Conservation (phyloP, 1,139 yeast genomes). For the Meyerozyma guilliermondii region DNA sequence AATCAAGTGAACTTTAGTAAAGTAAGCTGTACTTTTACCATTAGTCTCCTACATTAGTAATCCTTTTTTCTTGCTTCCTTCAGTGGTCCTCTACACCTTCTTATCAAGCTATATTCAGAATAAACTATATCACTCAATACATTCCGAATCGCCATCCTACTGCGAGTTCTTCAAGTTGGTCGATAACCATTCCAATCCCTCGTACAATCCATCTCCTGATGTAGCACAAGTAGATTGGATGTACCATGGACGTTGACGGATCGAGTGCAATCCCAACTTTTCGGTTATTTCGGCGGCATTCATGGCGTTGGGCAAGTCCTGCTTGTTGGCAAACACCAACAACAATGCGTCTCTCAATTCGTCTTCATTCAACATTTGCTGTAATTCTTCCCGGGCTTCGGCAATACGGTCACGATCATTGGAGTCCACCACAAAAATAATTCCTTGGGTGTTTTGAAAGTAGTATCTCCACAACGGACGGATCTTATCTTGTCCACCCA, state of each 20-base stretch:
- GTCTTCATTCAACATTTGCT: constrained; percentile 91
- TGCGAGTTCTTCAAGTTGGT: constrained; percentile 71
- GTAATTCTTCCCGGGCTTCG: constrained; percentile 91
- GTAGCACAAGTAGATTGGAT: constrained; percentile 88
- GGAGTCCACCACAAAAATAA: constrained; percentile 87
- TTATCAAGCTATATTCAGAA: neutral
- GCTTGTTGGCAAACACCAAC: constrained; percentile 88
- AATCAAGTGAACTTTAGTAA: too few species aligned
- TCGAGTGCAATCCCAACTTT: constrained; percentile 74
- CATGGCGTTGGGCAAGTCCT: constrained; percentile 90
- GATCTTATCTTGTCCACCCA: constrained; percentile 95
- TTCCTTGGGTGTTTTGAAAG: constrained; percentile 92
- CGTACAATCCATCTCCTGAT: constrained; percentile 87
- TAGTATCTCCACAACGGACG: constrained; percentile 96
- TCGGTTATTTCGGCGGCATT: constrained; percentile 87
- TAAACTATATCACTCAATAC: neutral
- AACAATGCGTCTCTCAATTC: constrained; percentile 88
- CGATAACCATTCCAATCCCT: constrained; percentile 88
- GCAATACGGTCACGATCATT: constrained; percentile 92
- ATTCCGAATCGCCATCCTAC: constrained; percentile 5
- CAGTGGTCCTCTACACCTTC: neutral
- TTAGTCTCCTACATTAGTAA: too few species aligned
- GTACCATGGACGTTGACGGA: constrained; percentile 88
- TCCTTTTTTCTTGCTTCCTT: neutral
- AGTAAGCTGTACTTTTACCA: too few species aligned